Percentiles rank a stretch among this genome's conserved stretches.
Evolutionary conservation across 257 asterid species (phyloP).

Genomic region (Avicennia marina): DNA sequence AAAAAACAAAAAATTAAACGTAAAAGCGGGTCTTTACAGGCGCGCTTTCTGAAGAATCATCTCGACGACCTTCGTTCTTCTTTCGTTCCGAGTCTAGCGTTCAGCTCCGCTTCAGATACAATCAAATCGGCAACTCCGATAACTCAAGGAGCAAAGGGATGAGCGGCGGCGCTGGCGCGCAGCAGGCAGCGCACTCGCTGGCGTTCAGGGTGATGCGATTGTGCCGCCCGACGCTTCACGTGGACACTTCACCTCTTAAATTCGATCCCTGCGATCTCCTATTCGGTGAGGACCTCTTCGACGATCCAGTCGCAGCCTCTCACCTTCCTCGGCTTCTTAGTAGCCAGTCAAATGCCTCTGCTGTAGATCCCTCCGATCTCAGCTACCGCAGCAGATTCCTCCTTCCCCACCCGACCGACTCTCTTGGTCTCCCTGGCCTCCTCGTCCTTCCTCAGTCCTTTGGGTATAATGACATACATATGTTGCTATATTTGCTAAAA

Average conservation of each 20-base stretch:
- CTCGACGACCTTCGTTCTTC: too few relatives aligned
- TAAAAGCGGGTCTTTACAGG: too few relatives aligned
- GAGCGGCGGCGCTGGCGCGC: conserved; percentile 58
- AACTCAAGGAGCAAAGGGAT: too few relatives aligned
- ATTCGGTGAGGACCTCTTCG: conserved; percentile 91
- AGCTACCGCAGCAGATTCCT: conserved; percentile 78
- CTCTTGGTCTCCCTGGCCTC: conserved; percentile 86
- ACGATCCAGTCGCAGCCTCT: conserved; percentile 73
- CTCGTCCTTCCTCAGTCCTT: conserved; percentile 94
- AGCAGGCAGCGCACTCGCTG: conserved; percentile 70
- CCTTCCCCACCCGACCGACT: conserved; percentile 71
- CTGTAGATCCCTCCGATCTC: conserved; percentile 62
- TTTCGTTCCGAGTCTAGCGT: too few relatives aligned
- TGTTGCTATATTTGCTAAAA: neutral
- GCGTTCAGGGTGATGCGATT: conserved; percentile 94
- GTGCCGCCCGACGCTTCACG: conserved; percentile 86
- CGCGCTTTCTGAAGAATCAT: too few relatives aligned
- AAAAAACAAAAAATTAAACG: too few relatives aligned
- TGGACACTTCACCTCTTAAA: conserved; percentile 63
- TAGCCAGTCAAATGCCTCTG: conserved; percentile 22
- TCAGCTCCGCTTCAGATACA: too few relatives aligned
- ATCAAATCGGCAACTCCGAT: too few relatives aligned
- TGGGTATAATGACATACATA: conserved; percentile 41
- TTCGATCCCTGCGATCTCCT: conserved; percentile 88
- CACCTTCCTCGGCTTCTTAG: conserved; percentile 66